Evolutionary conservation across 2,329 filamentous ascomycete species (phyloP), one percentile per base, ranked within the genome.

Genomic region (Nemania serpens): DNA sequence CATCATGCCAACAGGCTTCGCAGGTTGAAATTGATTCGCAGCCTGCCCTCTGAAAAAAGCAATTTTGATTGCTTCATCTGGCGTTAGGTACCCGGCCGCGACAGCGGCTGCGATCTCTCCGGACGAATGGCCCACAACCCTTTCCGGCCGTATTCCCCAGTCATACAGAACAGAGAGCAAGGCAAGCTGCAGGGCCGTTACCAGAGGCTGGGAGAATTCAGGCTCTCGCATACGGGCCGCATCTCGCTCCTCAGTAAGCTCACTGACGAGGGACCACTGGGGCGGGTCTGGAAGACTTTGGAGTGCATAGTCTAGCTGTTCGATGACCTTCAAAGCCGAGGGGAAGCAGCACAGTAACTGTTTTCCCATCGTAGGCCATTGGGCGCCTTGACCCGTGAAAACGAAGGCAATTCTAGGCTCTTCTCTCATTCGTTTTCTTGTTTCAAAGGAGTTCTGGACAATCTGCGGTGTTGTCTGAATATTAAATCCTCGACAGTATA

Each of bases 111-210:
- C 72, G 42, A 74, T 75, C 55, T 75, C 73, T 0, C 73, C 73
- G 0, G 68, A 70, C 1, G 72, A 74, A 53, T 75, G 73, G 1
- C 74, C 74, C 2, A 74, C 67, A 1, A 71, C 69, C 9, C 45
- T 60, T 7, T n/a, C 11, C 3, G 68, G 61, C 18, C 48, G 49
- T 3, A 75, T 58, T 2, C 67, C 66, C 61, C 70, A 72, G 15
- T 42, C 42, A 9, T 61, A 50, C 41, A 74, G 63, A 1, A 76
- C 56, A 15, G 71, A 68, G 0, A 77, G 57, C 0, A 76, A 50
- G n/a, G 52, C 70, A 4, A 79, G 58, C 56, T 78, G 77, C 0
- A 79, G 42, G 0, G 75, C 75, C 1, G 75, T 77, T 50, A 71
- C 76, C 2, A 74, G 41, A 6, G 75, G 73, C 49, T 77, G 75